Evolutionary conservation across 129 eudicot species (phyloP).

Genomic region (Gnaphalium uliginosum): DNA sequence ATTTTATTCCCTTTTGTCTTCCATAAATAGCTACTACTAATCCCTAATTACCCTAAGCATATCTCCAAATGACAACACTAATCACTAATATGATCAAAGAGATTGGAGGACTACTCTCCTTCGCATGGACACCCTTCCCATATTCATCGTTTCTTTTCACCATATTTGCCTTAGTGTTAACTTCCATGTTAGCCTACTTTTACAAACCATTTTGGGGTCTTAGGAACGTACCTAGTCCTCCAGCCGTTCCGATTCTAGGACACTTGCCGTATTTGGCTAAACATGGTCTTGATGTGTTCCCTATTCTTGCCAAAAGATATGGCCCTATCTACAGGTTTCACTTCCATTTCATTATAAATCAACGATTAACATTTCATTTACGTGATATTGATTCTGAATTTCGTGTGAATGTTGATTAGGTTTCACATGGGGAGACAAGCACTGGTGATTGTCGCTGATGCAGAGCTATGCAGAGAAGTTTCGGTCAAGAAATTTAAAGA

Average conservation of each 20-base stretch:
- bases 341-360: background rate
- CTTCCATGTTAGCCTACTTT: constrained; percentile 45
- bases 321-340: constrained; percentile 81
- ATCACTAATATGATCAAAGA: background rate
- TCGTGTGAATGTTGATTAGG: constrained; percentile 49
- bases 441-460: constrained; percentile 77
- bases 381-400: too few species aligned
- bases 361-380: background rate
- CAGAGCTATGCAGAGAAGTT: constrained; percentile 86
- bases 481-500: constrained; percentile 83
- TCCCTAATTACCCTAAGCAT: background rate
- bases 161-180: constrained; percentile 29
- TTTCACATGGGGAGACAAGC: constrained; percentile 39
- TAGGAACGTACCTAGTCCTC: constrained; percentile 81
- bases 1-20: background rate
- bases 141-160: constrained; percentile 32
- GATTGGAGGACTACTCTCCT: background rate
- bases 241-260: constrained; percentile 65
- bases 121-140: constrained; percentile 8
- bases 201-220: constrained; percentile 74
- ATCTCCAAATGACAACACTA: background rate
- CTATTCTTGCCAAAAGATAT: constrained; percentile 66
- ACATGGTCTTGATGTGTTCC: constrained; percentile 72
- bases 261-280: constrained; percentile 81
- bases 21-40: constrained; percentile 3